A percentile compares a stretch with the other conserved stretches of the same genome.
These are phyloP conservation scores for Apiospora aurea DNA, from an alignment of 2,329 filamentous ascomycete genomes.

Conservation along the genomic window DNA sequence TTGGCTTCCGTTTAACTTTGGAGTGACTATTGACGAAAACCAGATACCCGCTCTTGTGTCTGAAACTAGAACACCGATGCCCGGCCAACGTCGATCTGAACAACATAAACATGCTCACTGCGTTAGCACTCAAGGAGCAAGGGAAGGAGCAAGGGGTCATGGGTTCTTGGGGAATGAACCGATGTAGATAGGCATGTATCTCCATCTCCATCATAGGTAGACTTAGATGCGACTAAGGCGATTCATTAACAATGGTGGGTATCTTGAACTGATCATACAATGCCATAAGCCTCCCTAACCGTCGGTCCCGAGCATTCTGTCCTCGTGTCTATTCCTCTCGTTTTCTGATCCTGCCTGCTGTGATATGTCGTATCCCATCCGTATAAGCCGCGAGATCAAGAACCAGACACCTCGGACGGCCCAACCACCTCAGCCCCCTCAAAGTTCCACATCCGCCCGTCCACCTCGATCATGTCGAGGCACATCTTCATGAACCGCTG, in stretches of 20 bases:
- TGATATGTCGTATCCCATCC: not conserved
- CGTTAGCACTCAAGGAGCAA: not conserved
- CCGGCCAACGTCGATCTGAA: not conserved
- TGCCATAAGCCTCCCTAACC: not conserved
- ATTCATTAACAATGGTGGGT: conserved; percentile 15
- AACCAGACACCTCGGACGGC: not conserved
- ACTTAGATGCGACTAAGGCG: not conserved
- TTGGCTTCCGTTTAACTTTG: not conserved
- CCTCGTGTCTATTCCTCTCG: not conserved
- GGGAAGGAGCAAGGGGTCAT: not conserved
- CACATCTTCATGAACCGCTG: conserved; percentile 59
- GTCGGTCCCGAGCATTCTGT: not conserved
- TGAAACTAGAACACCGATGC: not conserved
- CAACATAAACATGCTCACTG: not conserved
- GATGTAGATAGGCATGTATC: not conserved
- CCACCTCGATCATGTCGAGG: conserved; percentile 47
- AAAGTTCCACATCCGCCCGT: conserved; percentile 24
- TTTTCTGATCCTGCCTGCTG: not conserved
- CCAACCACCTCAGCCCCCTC: not conserved
- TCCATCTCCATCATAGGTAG: not conserved
- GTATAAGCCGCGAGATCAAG: not conserved
- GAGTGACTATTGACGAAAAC: no score
- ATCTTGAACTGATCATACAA: conserved; percentile 3
- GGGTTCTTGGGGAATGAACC: not conserved
- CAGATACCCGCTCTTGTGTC: not conserved